phyloP scores from a whole-genome alignment of 495 filamentous ascomycete genomes.

The Aspergillus funiculosus region DNA sequence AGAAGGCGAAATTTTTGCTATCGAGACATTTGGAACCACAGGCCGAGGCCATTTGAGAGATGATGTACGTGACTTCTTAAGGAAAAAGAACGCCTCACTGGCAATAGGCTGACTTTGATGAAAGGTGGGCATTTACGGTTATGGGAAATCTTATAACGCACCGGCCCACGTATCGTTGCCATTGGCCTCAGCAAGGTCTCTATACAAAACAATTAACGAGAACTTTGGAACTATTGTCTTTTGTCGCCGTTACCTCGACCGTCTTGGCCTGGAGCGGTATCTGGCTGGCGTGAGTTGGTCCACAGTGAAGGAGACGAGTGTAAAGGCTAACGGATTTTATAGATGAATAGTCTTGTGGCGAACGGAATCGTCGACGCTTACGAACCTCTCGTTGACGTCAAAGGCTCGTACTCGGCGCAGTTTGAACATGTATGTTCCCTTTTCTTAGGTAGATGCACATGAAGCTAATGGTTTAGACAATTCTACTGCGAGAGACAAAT shows the following conservation, averaged over 20 bases:
- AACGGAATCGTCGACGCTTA: slow-evolving; percentile 52
- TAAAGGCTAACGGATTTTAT: not conserved
- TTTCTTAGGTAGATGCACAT: too few relatives aligned
- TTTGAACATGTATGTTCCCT: slow-evolving; percentile 52
- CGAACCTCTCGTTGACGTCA: slow-evolving; percentile 47
- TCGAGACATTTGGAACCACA: slow-evolving; percentile 61
- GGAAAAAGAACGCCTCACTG: not conserved
- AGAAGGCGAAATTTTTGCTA: slow-evolving; percentile 59
- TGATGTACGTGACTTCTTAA: slow-evolving; percentile 29
- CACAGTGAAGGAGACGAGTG: too few relatives aligned
- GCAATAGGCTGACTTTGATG: not conserved
- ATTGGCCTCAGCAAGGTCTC: slow-evolving; percentile 51
- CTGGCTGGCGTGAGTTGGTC: slow-evolving; percentile 47
- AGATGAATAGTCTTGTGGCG: slow-evolving; percentile 49
- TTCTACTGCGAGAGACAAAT: slow-evolving; percentile 36
- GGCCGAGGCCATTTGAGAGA: slow-evolving; percentile 45
- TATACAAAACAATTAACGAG: slow-evolving; percentile 56
- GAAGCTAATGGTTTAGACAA: slow-evolving; percentile 29
- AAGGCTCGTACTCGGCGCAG: slow-evolving; percentile 54
- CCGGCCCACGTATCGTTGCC: slow-evolving; percentile 40
- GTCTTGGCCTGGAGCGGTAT: slow-evolving; percentile 56
- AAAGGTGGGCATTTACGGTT: slow-evolving; percentile 38
- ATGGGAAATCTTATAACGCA: slow-evolving; percentile 48
- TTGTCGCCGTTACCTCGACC: slow-evolving; percentile 57
- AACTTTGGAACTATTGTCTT: slow-evolving; percentile 61